Evolutionary conservation across 805 yeast species (phyloP), one percentile per base, ranked within the genome.

Genomic region (Geotrichum ghanense): DNA sequence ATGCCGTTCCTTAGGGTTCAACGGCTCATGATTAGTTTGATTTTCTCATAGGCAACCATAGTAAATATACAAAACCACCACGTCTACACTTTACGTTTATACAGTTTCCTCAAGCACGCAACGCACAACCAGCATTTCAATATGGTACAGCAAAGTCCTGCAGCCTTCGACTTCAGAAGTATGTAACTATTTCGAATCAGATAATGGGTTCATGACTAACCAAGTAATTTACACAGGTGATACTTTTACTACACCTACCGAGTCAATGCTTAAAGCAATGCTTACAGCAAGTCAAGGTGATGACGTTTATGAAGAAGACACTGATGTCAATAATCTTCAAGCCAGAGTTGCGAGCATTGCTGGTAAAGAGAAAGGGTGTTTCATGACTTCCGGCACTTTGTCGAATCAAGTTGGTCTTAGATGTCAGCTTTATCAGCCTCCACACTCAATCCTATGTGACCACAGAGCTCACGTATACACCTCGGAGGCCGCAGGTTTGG

Each of bases 401-500:
- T 81, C 95, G 9, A 89, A 89, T 66, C 97, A 89, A 65, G 72
- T 89, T 50, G 96, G 82, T 14, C 61, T 89, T 41, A 72, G 96
- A 57, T 70, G 87, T 3, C 84, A 82, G 53, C 67, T 90, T 43
- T 64, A 62, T 51, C 90, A 83, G 58, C 96, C 96, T 16, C 95
- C 95, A 2, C 80, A 81, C 66, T 75, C 89, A n/a, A 70, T 90
- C 22, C 59, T 89, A 43, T 86, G 95, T 68, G 97, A 90, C 63
- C 72, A 79, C 64, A 72, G 96, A 51, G 80, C 90, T 10, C 97
- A 89, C 58, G 80, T 89, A 22, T 89, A 73, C 62, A 69, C 79
- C 24, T 79, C 79, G 55, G 97, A 89, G 66, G 95, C 96, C 22
- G 95, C 89, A 27, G 97, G 97, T 2, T 65, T 90, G 45, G 94